Evolutionary conservation across 805 yeast species (phyloP), one percentile per base, ranked within the genome.

Genomic region (Wickerhamomyces subpelliculosus): DNA sequence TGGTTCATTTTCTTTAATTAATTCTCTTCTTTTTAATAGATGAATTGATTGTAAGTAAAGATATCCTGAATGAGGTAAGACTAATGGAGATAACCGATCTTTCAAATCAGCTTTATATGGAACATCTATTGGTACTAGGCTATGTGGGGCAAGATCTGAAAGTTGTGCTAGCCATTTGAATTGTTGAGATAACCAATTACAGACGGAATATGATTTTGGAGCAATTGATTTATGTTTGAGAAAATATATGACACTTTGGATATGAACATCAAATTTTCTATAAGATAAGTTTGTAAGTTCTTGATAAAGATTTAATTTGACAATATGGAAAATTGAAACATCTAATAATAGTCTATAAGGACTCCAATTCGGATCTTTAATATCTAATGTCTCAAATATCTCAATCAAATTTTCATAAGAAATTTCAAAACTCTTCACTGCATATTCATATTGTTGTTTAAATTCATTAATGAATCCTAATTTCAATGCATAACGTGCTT

Each of bases 161-260:
- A 82, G 54, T 40, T 80, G 74, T 0, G 83, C 86, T 11, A 84
- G 60, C 78, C 83, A 73, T 30, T 75, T 70, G 45, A 75, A 72
- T 51, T 84, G 94, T n/a, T 61, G 51, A 0, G 80, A 70, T 10
- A 68, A 49, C 94, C 94, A 84, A 29, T 67, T 55, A 18, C 52
- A 45, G 5, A 58, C 60, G 0, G 65, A 44, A 40, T 51, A 61
- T 7, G 60, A 48, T 12, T 43, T 51, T 10, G 52, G 47, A 3
- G 45, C 38, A 12, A 61, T 44, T 8, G 50, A 45, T 18, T 60
- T 54, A 2, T 44, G 39, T n/a, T 62, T 57, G 14, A 67, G 40
- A 5, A 70, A 50, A 8, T 62, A 58, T 8, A 65, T 46, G 1
- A 81, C 74, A 34, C 71, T 72, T 24, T 68, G 67, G 2, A 83